A percentile compares a stretch with the other conserved stretches of the same genome.
These are phyloP conservation scores for Rubus parviflorus DNA, from an alignment of 306 rosid species.

Conservation along the genomic window DNA sequence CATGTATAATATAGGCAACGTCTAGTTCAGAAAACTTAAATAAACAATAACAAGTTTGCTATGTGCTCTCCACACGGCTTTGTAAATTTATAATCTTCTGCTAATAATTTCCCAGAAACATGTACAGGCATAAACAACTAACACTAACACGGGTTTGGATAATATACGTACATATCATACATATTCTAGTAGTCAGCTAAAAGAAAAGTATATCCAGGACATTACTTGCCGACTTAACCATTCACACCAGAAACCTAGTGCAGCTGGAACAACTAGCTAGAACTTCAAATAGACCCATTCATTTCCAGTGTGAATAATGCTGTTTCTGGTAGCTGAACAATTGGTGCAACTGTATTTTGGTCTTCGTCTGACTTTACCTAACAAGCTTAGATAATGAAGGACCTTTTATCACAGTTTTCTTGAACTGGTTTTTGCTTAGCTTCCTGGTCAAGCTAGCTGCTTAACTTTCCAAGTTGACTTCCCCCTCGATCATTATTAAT, in stretches of 20 bases:
- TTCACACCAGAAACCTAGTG: slow-evolving; percentile 9
- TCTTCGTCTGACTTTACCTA: slow-evolving; percentile 1
- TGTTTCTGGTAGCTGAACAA: background rate
- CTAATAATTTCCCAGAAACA: slow-evolving; percentile 7
- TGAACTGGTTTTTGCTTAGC: background rate
- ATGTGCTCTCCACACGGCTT: slow-evolving; percentile 3
- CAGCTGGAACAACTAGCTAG: background rate
- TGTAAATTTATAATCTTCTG: slow-evolving; percentile 6
- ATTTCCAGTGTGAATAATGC: background rate
- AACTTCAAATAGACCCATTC: background rate
- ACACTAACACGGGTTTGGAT: background rate
- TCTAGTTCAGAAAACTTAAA: background rate
- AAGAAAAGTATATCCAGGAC: background rate
- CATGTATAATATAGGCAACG: background rate
- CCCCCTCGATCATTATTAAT: background rate
- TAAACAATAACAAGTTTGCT: background rate
- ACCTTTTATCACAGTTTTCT: background rate
- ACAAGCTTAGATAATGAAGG: background rate
- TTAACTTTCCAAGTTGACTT: slow-evolving; percentile 4
- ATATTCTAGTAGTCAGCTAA: background rate
- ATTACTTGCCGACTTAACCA: background rate
- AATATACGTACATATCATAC: background rate
- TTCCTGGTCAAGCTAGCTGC: slow-evolving; percentile 8
- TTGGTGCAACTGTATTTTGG: slow-evolving; percentile 9
- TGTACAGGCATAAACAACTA: background rate